Conservation (phyloP, 163 green algal species). For the Coccomyxa subellipsoidea region DNA sequence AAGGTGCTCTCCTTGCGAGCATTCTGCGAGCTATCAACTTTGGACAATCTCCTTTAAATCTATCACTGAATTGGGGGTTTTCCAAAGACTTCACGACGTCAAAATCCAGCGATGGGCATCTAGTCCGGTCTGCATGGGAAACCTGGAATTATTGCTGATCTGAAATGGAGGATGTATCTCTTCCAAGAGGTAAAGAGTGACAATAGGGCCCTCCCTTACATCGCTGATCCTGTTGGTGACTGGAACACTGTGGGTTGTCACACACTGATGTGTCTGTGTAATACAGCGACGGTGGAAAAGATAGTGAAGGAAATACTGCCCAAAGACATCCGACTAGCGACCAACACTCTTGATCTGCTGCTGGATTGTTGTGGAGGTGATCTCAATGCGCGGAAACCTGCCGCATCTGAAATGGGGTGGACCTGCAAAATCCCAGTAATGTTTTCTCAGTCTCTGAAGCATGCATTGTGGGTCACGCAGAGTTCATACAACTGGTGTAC, state of each 20-base stretch:
- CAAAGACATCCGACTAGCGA: background rate
- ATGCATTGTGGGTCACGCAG: background rate
- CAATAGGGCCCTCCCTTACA: background rate
- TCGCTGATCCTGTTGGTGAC: background rate
- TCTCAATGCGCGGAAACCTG: background rate
- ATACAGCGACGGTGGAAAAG: background rate
- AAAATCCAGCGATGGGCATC: too few species aligned
- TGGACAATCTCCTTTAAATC: too few species aligned
- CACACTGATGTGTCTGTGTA: background rate
- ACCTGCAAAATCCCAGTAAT: background rate
- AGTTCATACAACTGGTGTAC: background rate
- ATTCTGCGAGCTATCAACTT: too few species aligned
- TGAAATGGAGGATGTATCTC: slow-evolving; percentile 1
- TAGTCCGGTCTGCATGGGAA: too few species aligned
- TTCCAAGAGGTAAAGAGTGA: background rate
- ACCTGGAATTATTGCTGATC: too few species aligned
- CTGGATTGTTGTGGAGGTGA: background rate
- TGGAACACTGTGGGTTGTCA: background rate
- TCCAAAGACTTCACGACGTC: too few species aligned
- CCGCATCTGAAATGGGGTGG: background rate
- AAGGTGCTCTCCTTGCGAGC: too few species aligned
- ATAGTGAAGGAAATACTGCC: background rate
- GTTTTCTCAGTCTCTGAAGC: background rate
- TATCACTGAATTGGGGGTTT: too few species aligned
- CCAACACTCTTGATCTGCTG: background rate